Evolutionary conservation across 2,329 filamentous ascomycete genomes (phyloP).

Genomic region (Diaporthe sp.): DNA sequence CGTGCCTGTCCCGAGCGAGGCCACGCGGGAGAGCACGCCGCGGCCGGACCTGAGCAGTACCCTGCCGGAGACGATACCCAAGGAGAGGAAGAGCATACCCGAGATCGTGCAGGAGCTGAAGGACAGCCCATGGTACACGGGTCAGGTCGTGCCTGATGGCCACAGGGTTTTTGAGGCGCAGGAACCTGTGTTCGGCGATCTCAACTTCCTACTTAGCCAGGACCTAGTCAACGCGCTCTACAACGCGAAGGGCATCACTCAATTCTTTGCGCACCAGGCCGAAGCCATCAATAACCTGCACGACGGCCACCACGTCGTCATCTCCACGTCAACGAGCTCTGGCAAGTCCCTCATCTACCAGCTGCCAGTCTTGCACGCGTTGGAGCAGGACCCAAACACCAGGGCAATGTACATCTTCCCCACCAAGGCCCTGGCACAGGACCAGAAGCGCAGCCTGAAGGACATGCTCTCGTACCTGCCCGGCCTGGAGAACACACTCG

Average conservation of each 20-base stretch:
- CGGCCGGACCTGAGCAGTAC: constrained; percentile 55
- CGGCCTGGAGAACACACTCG: constrained; percentile 79
- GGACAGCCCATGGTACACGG: constrained; percentile 86
- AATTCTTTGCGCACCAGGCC: constrained; percentile 91
- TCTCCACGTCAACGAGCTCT: constrained; percentile 95
- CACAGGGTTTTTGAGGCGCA: constrained; percentile 93
- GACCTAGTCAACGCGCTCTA: constrained; percentile 95
- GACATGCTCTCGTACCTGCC: constrained; percentile 87
- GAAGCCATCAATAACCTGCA: constrained; percentile 93
- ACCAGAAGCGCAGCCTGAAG: constrained; percentile 89
- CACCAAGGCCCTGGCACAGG: constrained; percentile 95
- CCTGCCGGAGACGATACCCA: constrained; percentile 81
- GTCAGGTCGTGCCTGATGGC: constrained; percentile 93
- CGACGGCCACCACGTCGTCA: constrained; percentile 87
- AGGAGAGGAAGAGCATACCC: constrained; percentile 82
- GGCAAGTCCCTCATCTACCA: constrained; percentile 99
- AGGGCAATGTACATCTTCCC: constrained; percentile 98
- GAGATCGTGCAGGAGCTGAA: constrained; percentile 91
- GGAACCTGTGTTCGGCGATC: constrained; percentile 82
- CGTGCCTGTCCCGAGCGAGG: constrained; percentile 72
- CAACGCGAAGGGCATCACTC: constrained; percentile 88
- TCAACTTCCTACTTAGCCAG: constrained; percentile 90
- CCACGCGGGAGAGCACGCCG: constrained; percentile 53
- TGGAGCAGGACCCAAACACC: constrained; percentile 82
- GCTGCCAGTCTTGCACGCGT: constrained; percentile 87